Evolutionary conservation across 2,329 filamentous ascomycete genomes (phyloP).

Genomic region (Colletotrichum limetticola): DNA sequence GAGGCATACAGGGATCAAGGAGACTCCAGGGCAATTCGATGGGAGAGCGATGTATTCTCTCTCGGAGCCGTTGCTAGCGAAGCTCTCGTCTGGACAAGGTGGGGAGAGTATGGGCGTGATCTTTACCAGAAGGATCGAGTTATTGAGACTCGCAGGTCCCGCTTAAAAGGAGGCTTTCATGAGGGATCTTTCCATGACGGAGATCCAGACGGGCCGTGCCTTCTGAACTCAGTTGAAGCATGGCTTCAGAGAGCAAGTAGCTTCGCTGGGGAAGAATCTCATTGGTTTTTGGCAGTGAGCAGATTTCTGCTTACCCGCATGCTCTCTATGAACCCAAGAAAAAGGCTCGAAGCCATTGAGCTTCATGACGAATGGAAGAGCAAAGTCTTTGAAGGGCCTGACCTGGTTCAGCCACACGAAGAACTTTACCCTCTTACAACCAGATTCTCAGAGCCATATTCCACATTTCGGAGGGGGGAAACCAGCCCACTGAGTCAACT

Average conservation of each 20-base stretch:
- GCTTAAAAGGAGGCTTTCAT: neutral
- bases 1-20: neutral
- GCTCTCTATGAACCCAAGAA: neutral
- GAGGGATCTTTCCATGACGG: conserved; percentile 12
- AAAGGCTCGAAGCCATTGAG: too few species aligned
- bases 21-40: neutral
- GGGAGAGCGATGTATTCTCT: neutral
- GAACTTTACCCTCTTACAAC: too few species aligned
- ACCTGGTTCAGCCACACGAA: neutral
- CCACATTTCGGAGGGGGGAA: too few species aligned
- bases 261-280: neutral
- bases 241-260: neutral
- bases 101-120: neutral
- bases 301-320: neutral
- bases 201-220: neutral
- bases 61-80: neutral
- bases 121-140: neutral
- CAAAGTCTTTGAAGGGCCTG: neutral
- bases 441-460: too few species aligned
- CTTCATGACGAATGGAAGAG: too few species aligned
- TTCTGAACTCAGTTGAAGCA: neutral
- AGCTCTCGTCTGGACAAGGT: neutral
- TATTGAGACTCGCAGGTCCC: neutral
- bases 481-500: too few species aligned
- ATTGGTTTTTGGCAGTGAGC: neutral